Conservation (phyloP, 164 flowering plant genomes). For the Liriodendron chinense region DNA sequence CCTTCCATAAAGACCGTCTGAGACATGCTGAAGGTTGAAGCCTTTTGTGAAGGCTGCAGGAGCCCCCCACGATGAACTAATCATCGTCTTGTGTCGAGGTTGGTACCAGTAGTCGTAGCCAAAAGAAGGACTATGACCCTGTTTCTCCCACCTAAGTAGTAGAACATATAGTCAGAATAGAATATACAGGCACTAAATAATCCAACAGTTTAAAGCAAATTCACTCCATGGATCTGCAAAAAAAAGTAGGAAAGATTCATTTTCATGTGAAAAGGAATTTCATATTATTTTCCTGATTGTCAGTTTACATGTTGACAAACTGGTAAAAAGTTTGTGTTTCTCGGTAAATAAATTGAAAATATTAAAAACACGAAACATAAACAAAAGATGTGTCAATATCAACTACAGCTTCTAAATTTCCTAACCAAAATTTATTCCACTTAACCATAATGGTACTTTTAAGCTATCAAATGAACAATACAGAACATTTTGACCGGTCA, state of each 20-base stretch:
- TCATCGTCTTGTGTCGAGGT: constrained; percentile 91
- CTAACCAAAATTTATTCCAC: too few species aligned
- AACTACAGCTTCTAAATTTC: too few species aligned
- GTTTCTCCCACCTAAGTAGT: constrained; percentile 87
- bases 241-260: neutral
- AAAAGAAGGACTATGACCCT: constrained; percentile 84
- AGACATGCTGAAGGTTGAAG: constrained; percentile 76
- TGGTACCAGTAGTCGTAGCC: constrained; percentile 99
- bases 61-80: constrained; percentile 98
- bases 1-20: constrained; percentile 91
- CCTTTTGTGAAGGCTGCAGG: constrained; percentile 93
- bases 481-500: too few species aligned
- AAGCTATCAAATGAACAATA: too few species aligned
- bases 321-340: too few species aligned
- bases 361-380: too few species aligned
- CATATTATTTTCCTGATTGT: neutral
- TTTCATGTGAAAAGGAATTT: neutral
- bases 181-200: neutral
- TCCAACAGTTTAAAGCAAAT: neutral
- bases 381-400: too few species aligned
- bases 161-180: neutral
- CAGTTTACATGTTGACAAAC: neutral
- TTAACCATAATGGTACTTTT: too few species aligned
- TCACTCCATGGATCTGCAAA: neutral
- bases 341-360: too few species aligned